These are phyloP conservation scores for Xylariales sp. DNA, from an alignment of 2,329 filamentous ascomycete species.

Conservation along the genomic window DNA sequence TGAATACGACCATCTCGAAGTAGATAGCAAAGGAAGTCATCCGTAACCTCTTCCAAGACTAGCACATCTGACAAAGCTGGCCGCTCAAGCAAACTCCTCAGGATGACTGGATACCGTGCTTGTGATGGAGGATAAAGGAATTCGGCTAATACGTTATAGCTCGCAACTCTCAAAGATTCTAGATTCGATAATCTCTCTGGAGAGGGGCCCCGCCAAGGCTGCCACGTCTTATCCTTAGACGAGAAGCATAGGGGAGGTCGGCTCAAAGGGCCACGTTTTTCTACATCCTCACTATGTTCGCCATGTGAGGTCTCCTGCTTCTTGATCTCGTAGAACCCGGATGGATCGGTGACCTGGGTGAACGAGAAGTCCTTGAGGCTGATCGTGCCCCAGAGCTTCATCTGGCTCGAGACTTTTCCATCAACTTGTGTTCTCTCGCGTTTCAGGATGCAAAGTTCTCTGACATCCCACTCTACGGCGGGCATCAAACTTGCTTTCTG, in stretches of 20 bases:
- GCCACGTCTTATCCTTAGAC: constrained; percentile 15
- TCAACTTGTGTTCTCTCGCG: constrained; percentile 35
- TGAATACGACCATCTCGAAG: constrained; percentile 42
- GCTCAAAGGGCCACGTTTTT: constrained; percentile 3
- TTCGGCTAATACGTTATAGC: constrained; percentile 51
- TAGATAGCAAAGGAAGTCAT: constrained; percentile 55
- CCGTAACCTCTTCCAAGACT: constrained; percentile 60
- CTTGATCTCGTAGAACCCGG: constrained; percentile 12
- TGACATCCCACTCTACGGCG: constrained; percentile 41
- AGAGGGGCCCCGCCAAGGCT: background rate
- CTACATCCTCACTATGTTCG: background rate
- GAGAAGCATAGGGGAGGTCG: constrained; percentile 18
- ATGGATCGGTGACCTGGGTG: constrained; percentile 9
- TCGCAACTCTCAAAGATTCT: constrained; percentile 33
- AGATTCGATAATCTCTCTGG: background rate
- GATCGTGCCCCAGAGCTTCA: constrained; percentile 54
- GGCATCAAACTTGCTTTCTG: constrained; percentile 48
- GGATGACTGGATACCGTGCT: constrained; percentile 36
- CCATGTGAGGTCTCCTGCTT: background rate
- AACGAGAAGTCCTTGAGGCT: constrained; percentile 24
- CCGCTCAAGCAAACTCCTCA: constrained; percentile 38
- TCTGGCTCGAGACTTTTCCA: constrained; percentile 34
- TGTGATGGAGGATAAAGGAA: constrained; percentile 41
- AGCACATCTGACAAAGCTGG: constrained; percentile 42
- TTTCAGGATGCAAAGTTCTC: constrained; percentile 47